Conservation (phyloP, 331 rosid species). For the Quercus phellos region DNA sequence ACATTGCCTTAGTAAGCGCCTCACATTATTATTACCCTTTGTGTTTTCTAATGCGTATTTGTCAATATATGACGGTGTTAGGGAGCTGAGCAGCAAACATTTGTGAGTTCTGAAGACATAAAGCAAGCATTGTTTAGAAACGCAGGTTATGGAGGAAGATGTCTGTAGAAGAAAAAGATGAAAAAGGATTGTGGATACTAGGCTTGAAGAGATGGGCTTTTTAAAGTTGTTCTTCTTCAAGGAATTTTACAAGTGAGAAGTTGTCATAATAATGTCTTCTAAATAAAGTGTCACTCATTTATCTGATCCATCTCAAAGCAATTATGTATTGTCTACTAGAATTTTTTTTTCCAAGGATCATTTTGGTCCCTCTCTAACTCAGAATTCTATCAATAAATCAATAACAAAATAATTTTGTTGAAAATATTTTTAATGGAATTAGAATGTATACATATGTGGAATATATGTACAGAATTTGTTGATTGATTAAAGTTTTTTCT, state of each 20-base stretch:
- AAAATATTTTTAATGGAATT: background rate
- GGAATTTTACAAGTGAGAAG: constrained; percentile 35
- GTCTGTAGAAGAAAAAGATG: constrained; percentile 46
- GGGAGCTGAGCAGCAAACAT: constrained; percentile 56
- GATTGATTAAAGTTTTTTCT: background rate
- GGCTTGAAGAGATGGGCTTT: constrained; percentile 28
- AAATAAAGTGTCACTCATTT: constrained; percentile 42
- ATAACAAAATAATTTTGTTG: background rate
- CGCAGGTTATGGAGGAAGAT: constrained; percentile 96
- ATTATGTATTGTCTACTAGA: constrained; percentile 34
- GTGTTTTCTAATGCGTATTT: too few relatives aligned
- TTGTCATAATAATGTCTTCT: constrained; percentile 23
- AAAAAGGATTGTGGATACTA: constrained; percentile 17
- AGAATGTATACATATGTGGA: background rate
- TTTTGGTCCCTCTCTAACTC: background rate
- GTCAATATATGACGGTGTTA: constrained; percentile 18
- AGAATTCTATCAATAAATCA: background rate
- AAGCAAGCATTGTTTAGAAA: constrained; percentile 90
- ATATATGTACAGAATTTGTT: background rate
- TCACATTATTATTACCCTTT: background rate
- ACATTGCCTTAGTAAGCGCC: background rate
- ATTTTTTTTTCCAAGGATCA: background rate
- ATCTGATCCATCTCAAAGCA: constrained; percentile 34
- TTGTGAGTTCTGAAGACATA: constrained; percentile 62
- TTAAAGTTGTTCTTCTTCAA: constrained; percentile 18